Evolutionary conservation across 2,329 filamentous ascomycete species (phyloP), one percentile per base, ranked within the genome.

Genomic region (Cladosporium velox): DNA sequence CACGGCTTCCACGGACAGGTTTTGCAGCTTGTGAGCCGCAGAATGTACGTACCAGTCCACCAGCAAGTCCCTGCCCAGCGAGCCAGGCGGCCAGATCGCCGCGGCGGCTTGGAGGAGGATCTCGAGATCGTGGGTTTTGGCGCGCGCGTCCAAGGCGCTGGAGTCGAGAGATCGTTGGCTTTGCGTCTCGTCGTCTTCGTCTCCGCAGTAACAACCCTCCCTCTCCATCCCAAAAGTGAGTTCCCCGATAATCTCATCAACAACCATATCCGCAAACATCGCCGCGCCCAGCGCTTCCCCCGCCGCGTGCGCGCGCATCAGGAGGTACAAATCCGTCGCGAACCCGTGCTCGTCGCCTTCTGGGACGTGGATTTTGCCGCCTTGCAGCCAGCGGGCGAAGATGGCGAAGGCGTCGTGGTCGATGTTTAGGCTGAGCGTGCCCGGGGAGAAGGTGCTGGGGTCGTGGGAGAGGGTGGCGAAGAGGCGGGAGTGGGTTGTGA

Each of bases 11-110:
- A 51, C 34, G 2, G 60, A 54, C 7, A 63, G 15, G 4, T 63
- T 63, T 2, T 63, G 60, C 49, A 63, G 18, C 5, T 38, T n/a
- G 21, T 12, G 8, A 0, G 49, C 60, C 12, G 60, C 10, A 14
- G 60, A 63, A 24, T 63, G 21, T 49, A 63, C 60, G 34, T 63
- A 63, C 60, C 60, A 63, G 4, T 63, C 60, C 12, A 63, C 60
- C 32, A 63, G 24, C 24, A 63, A 24, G 15, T 63, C 60, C 12
- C 60, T 21, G 3, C 60, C 60, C 24, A 55, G 49, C 12, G 60
- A 63, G 14, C 47, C 60, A 6, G 60, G 32, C n/a, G 60, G 60
- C 60, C 60, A 63, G 14, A 63, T 63, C 10, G 60, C 60, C 4
- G 60, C 47, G 18, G 60, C 60, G 10, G 49, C 60, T 44, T 41